Percentiles rank a stretch among this genome's conserved stretches.
These are phyloP conservation scores for Passiflora organensis DNA, from an alignment of 345 rosid species.

Conservation along the genomic window DNA sequence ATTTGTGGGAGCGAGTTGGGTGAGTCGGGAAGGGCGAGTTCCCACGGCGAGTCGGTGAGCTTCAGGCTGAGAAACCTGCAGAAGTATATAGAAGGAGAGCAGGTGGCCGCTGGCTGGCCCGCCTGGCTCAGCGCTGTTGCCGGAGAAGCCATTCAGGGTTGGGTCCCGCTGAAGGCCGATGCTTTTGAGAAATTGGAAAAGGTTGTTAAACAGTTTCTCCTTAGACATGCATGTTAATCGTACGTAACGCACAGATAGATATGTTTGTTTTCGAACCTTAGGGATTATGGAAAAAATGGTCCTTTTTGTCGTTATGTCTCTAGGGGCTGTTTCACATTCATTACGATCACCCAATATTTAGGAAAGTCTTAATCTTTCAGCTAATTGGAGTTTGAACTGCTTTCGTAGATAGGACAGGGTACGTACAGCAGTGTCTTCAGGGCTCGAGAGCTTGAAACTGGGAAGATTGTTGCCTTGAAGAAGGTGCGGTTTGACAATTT, in stretches of 20 bases:
- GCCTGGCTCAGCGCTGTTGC: constrained; percentile 97
- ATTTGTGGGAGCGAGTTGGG: constrained; percentile 58
- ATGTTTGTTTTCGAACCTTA: too few species aligned
- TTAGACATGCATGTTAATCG: too few species aligned
- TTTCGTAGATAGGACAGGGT: constrained; percentile 87
- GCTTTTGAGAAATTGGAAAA: constrained; percentile 85
- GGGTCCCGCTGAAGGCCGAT: constrained; percentile 87
- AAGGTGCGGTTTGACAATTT: constrained; percentile 93
- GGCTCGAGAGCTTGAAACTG: constrained; percentile 71
- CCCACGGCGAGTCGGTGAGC: constrained; percentile 71
- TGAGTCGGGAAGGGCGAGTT: constrained; percentile 67
- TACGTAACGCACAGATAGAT: too few species aligned
- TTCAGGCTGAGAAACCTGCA: constrained; percentile 67
- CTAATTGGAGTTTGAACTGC: constrained; percentile 9
- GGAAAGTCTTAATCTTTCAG: too few species aligned
- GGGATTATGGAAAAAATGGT: too few species aligned
- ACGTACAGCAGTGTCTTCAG: constrained; percentile 95
- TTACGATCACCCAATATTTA: too few species aligned
- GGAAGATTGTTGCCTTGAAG: constrained; percentile 87
- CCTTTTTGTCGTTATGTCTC: neutral
- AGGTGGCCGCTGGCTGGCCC: constrained; percentile 99
- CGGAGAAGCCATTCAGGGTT: constrained; percentile 91
- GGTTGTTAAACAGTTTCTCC: constrained; percentile 31
- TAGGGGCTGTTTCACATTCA: too few species aligned
- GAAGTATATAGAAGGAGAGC: constrained; percentile 79